A percentile compares a stretch with the other conserved stretches of the same genome.
Conservation (phyloP, 352 stramenopile species). For the Pythium myriotylum region DNA sequence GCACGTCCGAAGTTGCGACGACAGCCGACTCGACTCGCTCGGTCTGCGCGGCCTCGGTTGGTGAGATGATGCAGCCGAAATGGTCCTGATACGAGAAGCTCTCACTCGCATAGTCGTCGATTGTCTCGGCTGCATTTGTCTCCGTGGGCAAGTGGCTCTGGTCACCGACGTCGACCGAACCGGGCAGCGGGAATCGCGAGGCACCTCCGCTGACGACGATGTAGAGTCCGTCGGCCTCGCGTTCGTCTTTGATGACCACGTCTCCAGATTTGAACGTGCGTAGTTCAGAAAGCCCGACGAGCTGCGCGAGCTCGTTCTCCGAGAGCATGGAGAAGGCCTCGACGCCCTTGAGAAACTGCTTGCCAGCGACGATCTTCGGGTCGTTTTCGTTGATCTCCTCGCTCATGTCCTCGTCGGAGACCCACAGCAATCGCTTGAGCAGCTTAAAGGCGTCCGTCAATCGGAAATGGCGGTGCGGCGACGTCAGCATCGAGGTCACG, state of each 20-base stretch:
- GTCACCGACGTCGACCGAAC: background rate
- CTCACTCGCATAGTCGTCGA: conserved; percentile 31
- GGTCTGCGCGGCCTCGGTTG: conserved; percentile 32
- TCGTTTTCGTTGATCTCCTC: conserved; percentile 56
- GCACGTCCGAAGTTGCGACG: conserved; percentile 34
- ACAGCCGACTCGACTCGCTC: conserved; percentile 37
- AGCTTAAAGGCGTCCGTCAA: conserved; percentile 38
- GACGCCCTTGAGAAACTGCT: conserved; percentile 58
- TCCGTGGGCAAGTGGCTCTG: background rate
- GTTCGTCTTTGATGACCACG: conserved; percentile 48
- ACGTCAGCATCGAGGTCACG: conserved; percentile 21
- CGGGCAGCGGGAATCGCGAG: conserved; percentile 28
- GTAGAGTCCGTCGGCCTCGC: conserved; percentile 53
- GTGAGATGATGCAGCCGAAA: conserved; percentile 51
- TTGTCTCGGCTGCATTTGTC: background rate
- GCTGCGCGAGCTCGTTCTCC: conserved; percentile 56
- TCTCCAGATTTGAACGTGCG: conserved; percentile 40
- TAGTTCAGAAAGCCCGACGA: conserved; percentile 49
- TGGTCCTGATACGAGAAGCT: conserved; percentile 59
- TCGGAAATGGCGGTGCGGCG: conserved; percentile 23
- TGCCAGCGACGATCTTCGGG: conserved; percentile 50
- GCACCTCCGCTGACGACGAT: conserved; percentile 50
- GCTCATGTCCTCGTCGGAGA: conserved; percentile 53
- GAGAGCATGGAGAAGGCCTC: conserved; percentile 60
- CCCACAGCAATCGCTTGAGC: conserved; percentile 43